Evolutionary conservation across 75 land plant genomes (phyloP), one percentile per base, ranked within the genome.

Genomic region (Sequoia sempervirens): DNA sequence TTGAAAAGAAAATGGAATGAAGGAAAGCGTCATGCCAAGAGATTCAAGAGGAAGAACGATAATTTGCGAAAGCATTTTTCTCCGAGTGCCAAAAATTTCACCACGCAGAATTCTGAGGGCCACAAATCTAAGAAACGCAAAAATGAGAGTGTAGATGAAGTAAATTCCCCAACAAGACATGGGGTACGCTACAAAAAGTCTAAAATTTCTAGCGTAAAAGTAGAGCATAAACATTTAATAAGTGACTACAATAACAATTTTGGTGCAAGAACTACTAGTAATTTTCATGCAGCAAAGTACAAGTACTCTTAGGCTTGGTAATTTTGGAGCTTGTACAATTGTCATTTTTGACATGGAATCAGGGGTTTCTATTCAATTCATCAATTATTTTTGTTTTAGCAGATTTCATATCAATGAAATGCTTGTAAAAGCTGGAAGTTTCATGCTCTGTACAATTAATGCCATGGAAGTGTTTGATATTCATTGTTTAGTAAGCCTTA

Each of bases 101-200:
- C 32, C 13, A n/a, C 38, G 4, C 20, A 26, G 13, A 28, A 78
- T 78, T 36, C 47, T n/a, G 23, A 45, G 38, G 4, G 13, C 40
- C 30, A 26, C 26, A 78, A 78, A n/a, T 43, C 80, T n/a, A 78
- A 78, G 80, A 78, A 78, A 78, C 45, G 80, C n/a, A 78, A 78
- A n/a, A 52, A 78, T 11, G 20, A n/a, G 34, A 45, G 12, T 78
- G 32, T 28, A n/a, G 80, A 78, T 78, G 80, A 78, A 78, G 45
- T 12, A 10, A 12, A 43, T 7, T 26, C 43, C 11, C 32, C 46
- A 78, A 45, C 80, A 12, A 78, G 80, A n/a, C 80, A 43, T 45
- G 32, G 52, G 28, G 12, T 52, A 43, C 32, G 8, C 4, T 12
- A 43, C 5, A 23, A 20, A 9, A 78, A 45, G 13, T 26, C 45